phyloP scores from a whole-genome alignment of 257 asterid species.

The Eucommia ulmoides region DNA sequence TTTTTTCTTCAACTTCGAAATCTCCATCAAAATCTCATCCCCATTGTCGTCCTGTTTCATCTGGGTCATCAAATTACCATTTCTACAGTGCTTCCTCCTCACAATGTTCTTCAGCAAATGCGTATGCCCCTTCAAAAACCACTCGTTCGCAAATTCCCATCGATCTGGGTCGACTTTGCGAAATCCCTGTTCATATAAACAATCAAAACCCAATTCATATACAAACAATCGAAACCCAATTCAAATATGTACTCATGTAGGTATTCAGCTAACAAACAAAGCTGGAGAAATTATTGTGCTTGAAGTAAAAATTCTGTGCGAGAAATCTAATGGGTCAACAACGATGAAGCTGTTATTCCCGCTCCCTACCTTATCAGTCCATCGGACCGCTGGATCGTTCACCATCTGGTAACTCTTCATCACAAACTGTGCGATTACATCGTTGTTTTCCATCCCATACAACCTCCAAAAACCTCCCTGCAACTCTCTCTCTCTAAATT shows the following conservation, averaged over 20 bases:
- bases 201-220: too few relatives aligned
- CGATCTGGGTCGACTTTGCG: constrained; percentile 77
- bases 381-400: constrained; percentile 44
- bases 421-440: constrained; percentile 50
- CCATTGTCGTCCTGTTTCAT: constrained; percentile 23
- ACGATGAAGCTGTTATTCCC: constrained; percentile 58
- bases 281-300: constrained; percentile 92
- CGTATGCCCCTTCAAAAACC: constrained; percentile 73
- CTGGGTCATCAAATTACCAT: neutral
- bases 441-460: constrained; percentile 31
- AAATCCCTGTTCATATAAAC: constrained; percentile 45
- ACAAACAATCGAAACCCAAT: too few relatives aligned
- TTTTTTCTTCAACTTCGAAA: constrained; percentile 42
- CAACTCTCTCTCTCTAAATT: too few relatives aligned
- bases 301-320: constrained; percentile 58
- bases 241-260: constrained; percentile 37
- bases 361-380: constrained; percentile 54
- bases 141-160: constrained; percentile 88
- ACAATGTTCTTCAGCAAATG: constrained; percentile 58
- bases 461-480: too few relatives aligned
- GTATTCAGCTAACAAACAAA: constrained; percentile 90
- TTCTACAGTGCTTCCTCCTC: constrained; percentile 33
- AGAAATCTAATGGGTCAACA: constrained; percentile 55
- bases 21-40: constrained; percentile 28
- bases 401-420: constrained; percentile 86